Conservation (phyloP, 345 rosid species). For the Gossypium raimondii region DNA sequence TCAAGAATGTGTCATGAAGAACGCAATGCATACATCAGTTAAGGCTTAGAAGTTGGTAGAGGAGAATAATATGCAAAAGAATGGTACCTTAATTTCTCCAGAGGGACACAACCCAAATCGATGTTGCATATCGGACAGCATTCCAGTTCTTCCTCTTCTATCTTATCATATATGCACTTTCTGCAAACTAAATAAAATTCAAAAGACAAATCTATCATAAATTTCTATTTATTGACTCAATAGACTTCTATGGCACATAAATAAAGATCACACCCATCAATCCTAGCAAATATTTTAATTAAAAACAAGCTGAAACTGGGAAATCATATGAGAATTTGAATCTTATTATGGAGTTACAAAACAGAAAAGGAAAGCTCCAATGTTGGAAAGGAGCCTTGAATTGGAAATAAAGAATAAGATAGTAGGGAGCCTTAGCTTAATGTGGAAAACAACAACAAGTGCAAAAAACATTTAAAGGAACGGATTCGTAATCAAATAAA, state of each 20-base stretch:
- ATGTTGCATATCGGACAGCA: slow-evolving; percentile 77
- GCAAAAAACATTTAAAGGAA: neutral
- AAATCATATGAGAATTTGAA: neutral
- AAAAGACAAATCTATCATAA: slow-evolving; percentile 8
- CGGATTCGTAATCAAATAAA: neutral
- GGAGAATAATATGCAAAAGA: slow-evolving; percentile 3
- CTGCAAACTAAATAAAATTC: slow-evolving; percentile 66
- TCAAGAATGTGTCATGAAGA: neutral
- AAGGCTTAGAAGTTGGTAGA: slow-evolving; percentile 9
- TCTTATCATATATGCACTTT: slow-evolving; percentile 74
- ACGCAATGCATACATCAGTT: neutral
- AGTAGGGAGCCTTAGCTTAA: neutral
- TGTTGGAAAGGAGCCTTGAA: neutral
- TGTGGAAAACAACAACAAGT: neutral
- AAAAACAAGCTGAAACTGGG: neutral
- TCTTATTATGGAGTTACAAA: neutral
- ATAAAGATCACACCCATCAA: neutral
- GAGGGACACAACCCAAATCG: slow-evolving; percentile 71
- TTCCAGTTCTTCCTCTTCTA: slow-evolving; percentile 72
- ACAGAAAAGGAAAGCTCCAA: slow-evolving; percentile 1
- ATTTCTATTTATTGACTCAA: neutral
- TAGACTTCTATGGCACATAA: neutral
- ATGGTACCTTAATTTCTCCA: slow-evolving; percentile 78
- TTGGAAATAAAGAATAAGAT: neutral
- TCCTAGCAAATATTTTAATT: neutral